A percentile compares a stretch with the other conserved stretches of the same genome.
phyloP scores from a whole-genome alignment of 75 land plant species.

The Ceratopteris richardii region DNA sequence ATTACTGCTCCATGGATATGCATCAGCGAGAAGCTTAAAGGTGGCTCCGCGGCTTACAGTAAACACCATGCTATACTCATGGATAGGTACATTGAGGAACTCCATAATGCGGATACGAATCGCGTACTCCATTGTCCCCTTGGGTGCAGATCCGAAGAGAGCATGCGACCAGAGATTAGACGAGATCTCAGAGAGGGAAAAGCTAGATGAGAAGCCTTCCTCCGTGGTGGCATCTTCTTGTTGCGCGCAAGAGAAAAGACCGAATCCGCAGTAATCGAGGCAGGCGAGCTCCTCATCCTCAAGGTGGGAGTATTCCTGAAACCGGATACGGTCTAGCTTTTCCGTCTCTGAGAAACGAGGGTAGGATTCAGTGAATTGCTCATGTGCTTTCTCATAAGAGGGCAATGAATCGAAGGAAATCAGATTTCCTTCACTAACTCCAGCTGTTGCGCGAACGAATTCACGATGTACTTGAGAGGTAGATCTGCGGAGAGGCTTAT shows the following conservation, averaged over 20 bases:
- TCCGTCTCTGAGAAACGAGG: slow-evolving; percentile 15
- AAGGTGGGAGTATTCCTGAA: slow-evolving; percentile 16
- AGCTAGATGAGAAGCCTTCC: slow-evolving; percentile 35
- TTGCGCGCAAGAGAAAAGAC: slow-evolving; percentile 63
- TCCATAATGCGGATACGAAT: slow-evolving; percentile 62
- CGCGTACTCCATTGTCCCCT: slow-evolving; percentile 59
- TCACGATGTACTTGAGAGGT: slow-evolving; percentile 3
- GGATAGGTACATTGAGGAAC: slow-evolving; percentile 64
- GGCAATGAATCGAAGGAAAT: slow-evolving; percentile 14
- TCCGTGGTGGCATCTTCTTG: slow-evolving; percentile 37
- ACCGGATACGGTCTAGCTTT: slow-evolving; percentile 11
- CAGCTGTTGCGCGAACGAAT: slow-evolving; percentile 5
- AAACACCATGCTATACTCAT: slow-evolving; percentile 67
- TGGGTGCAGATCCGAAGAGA: slow-evolving; percentile 65
- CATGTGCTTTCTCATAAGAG: slow-evolving; percentile 10
- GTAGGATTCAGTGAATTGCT: slow-evolving; percentile 8
- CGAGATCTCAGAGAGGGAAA: slow-evolving; percentile 65
- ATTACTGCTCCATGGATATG: slow-evolving; percentile 65
- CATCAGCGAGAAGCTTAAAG: slow-evolving; percentile 61
- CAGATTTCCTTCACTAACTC: slow-evolving; percentile 53
- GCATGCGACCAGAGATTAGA: slow-evolving; percentile 79
- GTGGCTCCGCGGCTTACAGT: slow-evolving; percentile 79
- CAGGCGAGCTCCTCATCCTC: slow-evolving; percentile 36
- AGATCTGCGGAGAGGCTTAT: slow-evolving; percentile 1
- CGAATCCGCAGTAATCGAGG: slow-evolving; percentile 85